Evolutionary conservation across 2,329 filamentous ascomycete species (phyloP).

Genomic region (Paracamarosporium sp.): DNA sequence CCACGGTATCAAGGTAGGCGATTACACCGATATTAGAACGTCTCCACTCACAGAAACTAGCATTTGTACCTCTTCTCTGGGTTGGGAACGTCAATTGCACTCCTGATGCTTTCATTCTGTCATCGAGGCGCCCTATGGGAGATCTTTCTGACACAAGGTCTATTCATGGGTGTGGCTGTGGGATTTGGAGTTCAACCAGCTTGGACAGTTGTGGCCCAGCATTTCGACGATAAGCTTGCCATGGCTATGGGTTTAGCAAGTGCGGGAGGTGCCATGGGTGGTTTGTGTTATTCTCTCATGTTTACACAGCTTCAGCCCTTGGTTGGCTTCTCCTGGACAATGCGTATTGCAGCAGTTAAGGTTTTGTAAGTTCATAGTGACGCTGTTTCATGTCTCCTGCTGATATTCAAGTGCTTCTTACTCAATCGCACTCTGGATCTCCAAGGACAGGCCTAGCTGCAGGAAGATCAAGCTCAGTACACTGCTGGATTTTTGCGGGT

Average conservation of each 20-base stretch:
- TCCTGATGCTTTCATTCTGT: constrained; percentile 33
- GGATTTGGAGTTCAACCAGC: constrained; percentile 51
- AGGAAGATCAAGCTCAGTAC: constrained; percentile 31
- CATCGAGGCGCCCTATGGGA: constrained; percentile 44
- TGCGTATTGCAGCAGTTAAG: constrained; percentile 67
- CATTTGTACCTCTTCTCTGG: constrained; percentile 35
- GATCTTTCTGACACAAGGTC: constrained; percentile 52
- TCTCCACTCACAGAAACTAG: constrained; percentile 40
- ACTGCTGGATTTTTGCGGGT: constrained; percentile 42
- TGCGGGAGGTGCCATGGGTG: constrained; percentile 49
- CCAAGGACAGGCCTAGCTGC: constrained; percentile 29
- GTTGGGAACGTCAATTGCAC: constrained; percentile 22
- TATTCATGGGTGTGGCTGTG: constrained; percentile 53
- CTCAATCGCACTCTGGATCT: constrained; percentile 46
- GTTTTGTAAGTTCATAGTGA: constrained; percentile 21
- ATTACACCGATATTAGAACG: constrained; percentile 8
- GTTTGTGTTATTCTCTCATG: constrained; percentile 63
- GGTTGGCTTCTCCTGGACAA: constrained; percentile 67
- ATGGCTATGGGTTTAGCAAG: constrained; percentile 52
- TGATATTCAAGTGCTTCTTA: constrained; percentile 57
- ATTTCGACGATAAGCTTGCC: constrained; percentile 51
- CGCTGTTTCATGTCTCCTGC: constrained; percentile 55
- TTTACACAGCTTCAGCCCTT: constrained; percentile 61
- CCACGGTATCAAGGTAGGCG: constrained; percentile 61
- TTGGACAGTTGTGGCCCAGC: constrained; percentile 50